Evolutionary conservation across 148 eudicot species (phyloP).

Genomic region (Talinum fruticosum): DNA sequence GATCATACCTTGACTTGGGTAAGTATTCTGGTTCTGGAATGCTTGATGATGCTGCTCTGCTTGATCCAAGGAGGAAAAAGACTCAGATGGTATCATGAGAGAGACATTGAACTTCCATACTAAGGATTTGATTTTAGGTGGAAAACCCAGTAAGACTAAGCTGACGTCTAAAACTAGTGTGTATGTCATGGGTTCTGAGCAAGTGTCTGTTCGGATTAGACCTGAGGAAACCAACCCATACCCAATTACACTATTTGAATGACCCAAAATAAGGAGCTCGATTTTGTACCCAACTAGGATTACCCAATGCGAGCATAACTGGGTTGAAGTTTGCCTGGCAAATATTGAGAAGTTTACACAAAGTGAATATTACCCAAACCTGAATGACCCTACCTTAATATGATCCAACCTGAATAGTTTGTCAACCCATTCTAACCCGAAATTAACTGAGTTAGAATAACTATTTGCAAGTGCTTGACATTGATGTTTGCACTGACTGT

Average conservation of each 20-base stretch:
- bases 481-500: neutral
- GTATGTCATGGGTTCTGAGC: neutral
- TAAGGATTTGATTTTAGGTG: neutral
- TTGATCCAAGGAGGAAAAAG: neutral
- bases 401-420: neutral
- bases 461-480: neutral
- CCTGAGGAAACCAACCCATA: neutral
- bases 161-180: neutral
- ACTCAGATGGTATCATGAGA: neutral
- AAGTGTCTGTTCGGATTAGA: neutral
- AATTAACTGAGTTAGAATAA: neutral
- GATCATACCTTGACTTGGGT: slow-evolving; percentile 13
- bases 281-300: neutral
- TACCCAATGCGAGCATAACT: neutral
- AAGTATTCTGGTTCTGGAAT: slow-evolving; percentile 18
- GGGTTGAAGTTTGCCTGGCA: neutral
- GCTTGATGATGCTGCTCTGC: slow-evolving; percentile 20
- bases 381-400: neutral
- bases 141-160: neutral
- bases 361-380: neutral
- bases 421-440: neutral
- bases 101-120: neutral
- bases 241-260: neutral
- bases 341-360: neutral
- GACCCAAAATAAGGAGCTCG: neutral